phyloP scores from a whole-genome alignment of 306 rosid genomes.

The Astragalus glycyphyllos region DNA sequence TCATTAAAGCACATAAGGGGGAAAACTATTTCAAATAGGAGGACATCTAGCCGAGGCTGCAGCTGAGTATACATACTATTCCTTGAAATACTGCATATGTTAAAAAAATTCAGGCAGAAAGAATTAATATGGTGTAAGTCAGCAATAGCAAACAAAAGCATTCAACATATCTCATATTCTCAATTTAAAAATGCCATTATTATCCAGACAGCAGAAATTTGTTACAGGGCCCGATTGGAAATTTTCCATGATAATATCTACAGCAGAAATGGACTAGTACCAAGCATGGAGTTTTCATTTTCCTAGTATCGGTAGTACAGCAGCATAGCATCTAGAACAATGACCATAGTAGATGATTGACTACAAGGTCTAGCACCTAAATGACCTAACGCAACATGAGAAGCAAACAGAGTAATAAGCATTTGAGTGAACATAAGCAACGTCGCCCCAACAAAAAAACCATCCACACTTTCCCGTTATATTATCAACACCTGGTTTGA shows the following conservation, averaged over 20 bases:
- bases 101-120: constrained; percentile 22
- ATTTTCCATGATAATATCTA: background rate
- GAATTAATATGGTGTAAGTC: constrained; percentile 2
- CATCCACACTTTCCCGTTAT: background rate
- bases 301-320: background rate
- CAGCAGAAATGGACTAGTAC: constrained; percentile 1
- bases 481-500: background rate
- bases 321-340: constrained; percentile 1
- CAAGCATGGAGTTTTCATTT: constrained; percentile 1
- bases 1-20: constrained; percentile 97
- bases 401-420: background rate
- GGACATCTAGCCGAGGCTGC: constrained; percentile 84
- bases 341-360: background rate
- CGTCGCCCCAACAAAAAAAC: background rate
- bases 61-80: constrained; percentile 79
- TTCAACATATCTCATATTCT: constrained; percentile 15
- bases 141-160: constrained; percentile 24
- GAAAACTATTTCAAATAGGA: constrained; percentile 91
- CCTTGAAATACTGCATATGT: constrained; percentile 80
- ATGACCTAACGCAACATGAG: background rate
- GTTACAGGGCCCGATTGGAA: constrained; percentile 22
- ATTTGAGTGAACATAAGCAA: background rate
- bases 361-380: background rate
- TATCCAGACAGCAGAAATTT: constrained; percentile 13
- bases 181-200: background rate